Base-by-base conservation (phyloP, 2,329 filamentous ascomycete genomes). In the Podosphaera fusca region DNA sequence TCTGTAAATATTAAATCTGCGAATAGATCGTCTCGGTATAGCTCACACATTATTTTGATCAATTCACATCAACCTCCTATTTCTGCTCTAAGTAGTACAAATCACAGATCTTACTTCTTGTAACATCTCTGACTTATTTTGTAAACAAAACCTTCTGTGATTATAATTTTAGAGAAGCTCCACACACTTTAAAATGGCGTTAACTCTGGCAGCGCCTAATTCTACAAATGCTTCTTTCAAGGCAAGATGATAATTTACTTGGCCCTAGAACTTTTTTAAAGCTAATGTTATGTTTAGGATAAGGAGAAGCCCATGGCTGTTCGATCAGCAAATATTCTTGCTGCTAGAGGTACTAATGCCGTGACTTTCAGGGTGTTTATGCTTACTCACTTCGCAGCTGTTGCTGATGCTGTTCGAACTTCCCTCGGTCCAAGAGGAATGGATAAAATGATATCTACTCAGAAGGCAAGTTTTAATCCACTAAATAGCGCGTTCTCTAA, bases 241-340 rank as follows among this genome's bases (percentile, higher is more conserved):
- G 71, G 79, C 81, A 66, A 57, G 68, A 35, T 33, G 2, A 49
- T 30, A 21, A 3, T 52, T 59, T 58, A 55, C 21, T 8, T 30
- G 10, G 14, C 33, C 61, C 58, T 50, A 58, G 59, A 61, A 55
- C 54, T 56, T 47, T 60, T 61, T 45, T 49, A 58, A 58, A 60
- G 60, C 63, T 67, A 64, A 67, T 57, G 12, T 36, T 50, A 55
- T 62, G 56, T 64, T 55, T 64, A 83, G 80, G 79, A 83, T 69
- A 98, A 95, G 81, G 92, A 95, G 76, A 98, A 98, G 87, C 92
- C 92, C 64, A 84, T 92, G 76, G 92, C 92, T 63, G 92, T 98
- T 63, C 85, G 92, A 65, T 89, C 86, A 62, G 86, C 87, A 68
- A 98, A 98, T 74, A 96, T 98, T 72, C 85, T 95, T 68, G 92